Evolutionary conservation across 768 basidiomycete genomes (phyloP), one percentile per base, ranked within the genome.

Genomic region (Panellus pusillus): DNA sequence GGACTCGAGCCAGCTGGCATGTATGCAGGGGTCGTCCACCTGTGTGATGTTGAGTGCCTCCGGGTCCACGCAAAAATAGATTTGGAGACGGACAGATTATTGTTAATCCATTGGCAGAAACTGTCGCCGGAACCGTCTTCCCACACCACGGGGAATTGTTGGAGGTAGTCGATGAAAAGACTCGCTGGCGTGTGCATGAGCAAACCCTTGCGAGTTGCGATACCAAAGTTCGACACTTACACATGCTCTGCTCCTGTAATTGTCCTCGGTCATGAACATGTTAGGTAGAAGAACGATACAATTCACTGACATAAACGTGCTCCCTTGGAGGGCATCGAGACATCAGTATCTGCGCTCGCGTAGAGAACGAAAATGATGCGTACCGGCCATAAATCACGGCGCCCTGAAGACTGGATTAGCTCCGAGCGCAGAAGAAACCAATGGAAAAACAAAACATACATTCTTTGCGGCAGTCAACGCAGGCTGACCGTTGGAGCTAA

Each of bases 131-230:
- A 48, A 20, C 39, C 40, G 41, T 50, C 44, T 4, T 6, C 38
- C 47, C 47, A 48, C 20, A 48, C 47, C 20, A 20, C 36, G 7
- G 47, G 37, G 47, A 48, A 50, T 42, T 50, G 48, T 3, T 17
- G 17, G 13, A 50, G 40, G 29, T 50, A 50, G 29, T 50, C 48
- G 15, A 50, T 50, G 29, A 50, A 50, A 42, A 31, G 48, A 42
- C 39, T 50, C 39, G 48, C 48, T 40, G 18, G n/a, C 7, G n/a
- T 6, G 15, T 19, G 6, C 15, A 40, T 40, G 9, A 40, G 18
- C 15, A 8, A 15, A 40, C 6, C n/a, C 15, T n/a, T 8, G n/a
- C 38, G n/a, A 15, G 18, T 40, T 6, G n/a, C 38, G 18, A n/a
- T n/a, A n/a, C 31, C 31, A 40, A 15, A 43, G 12, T 43, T n/a